Conservation (phyloP, 306 rosid genomes). For the Elaeagnus macrophylla region DNA sequence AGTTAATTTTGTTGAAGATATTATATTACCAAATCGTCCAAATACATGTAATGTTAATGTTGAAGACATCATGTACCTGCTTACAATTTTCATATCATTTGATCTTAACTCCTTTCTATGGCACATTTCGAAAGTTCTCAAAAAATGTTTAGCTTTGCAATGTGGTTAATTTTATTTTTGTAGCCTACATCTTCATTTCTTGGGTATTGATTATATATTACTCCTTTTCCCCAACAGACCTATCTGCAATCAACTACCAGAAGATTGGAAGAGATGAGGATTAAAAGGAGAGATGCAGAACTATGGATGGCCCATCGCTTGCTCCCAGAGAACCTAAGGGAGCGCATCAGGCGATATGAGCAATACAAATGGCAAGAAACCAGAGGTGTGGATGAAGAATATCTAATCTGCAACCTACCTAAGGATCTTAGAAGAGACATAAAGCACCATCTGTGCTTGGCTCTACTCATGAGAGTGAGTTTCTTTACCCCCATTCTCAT, state of each 20-base stretch:
- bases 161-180: no score
- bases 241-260: slow-evolving; percentile 72
- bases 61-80: no score
- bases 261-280: slow-evolving; percentile 84
- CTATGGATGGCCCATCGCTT: slow-evolving; percentile 92
- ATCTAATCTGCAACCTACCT: slow-evolving; percentile 60
- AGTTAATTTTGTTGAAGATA: no score
- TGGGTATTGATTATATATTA: not conserved
- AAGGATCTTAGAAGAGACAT: slow-evolving; percentile 85
- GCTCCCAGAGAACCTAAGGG: slow-evolving; percentile 57
- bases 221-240: slow-evolving; percentile 36
- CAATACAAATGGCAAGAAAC: slow-evolving; percentile 94
- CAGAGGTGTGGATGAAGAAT: slow-evolving; percentile 76
- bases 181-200: no score
- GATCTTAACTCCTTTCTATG: no score
- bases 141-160: no score
- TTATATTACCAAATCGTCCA: no score
- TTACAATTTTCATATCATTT: no score
- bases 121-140: no score
- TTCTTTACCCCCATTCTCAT: slow-evolving; percentile 1
- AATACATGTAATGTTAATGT: no score
- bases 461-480: slow-evolving; percentile 52
- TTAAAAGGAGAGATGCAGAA: slow-evolving; percentile 66
- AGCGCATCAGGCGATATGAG: slow-evolving; percentile 64
- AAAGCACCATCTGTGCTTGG: slow-evolving; percentile 73